Evolutionary conservation across 768 basidiomycete species (phyloP).

Genomic region (Pleurotus ostreatus): DNA sequence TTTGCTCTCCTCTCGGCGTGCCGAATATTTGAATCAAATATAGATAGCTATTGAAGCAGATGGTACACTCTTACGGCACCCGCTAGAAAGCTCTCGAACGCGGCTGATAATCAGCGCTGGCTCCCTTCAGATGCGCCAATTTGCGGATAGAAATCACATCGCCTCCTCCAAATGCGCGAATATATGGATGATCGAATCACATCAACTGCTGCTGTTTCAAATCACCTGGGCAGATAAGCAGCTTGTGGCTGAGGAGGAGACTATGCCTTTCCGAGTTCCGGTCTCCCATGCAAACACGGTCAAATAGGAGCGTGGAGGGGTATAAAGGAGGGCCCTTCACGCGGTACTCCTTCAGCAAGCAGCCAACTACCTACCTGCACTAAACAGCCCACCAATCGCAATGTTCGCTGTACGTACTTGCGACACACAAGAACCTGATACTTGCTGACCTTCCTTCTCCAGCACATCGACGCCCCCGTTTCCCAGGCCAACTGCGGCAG

Average conservation of each 20-base stretch:
- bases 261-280: slow-evolving; percentile 5
- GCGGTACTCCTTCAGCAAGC: neutral
- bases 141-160: neutral
- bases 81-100: neutral
- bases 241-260: neutral
- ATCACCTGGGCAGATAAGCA: slow-evolving; percentile 7
- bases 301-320: neutral
- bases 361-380: neutral
- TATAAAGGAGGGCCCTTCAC: neutral
- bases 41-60: too few relatives aligned
- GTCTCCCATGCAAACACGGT: slow-evolving; percentile 3
- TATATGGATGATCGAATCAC: slow-evolving; percentile 8
- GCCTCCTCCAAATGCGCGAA: neutral
- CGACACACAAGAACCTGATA: neutral
- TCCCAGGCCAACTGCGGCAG: slow-evolving; percentile 43
- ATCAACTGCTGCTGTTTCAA: neutral
- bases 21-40: neutral
- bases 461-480: slow-evolving; percentile 35
- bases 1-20: neutral
- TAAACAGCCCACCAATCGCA: neutral
- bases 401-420: slow-evolving; percentile 6
- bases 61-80: too few relatives aligned
- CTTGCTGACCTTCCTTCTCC: slow-evolving; percentile 1
- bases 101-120: neutral
- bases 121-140: slow-evolving; percentile 1